phyloP scores from a whole-genome alignment of 106 monocot genomes.

The Platanthera zijinensis region DNA sequence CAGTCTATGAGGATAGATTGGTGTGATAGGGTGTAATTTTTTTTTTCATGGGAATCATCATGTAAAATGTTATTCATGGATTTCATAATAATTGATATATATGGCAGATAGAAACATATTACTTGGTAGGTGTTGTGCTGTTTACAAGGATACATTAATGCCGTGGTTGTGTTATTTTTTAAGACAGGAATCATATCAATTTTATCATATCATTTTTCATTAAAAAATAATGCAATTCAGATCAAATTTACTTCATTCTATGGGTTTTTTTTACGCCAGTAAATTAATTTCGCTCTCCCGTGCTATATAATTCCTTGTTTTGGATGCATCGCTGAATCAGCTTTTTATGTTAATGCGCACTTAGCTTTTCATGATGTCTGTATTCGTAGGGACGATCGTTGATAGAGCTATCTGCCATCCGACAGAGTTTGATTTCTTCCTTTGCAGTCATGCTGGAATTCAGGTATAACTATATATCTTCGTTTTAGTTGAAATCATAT shows the following conservation, averaged over 20 bases:
- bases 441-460: constrained; percentile 87
- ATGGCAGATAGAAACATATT: too few relatives aligned
- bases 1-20: background rate
- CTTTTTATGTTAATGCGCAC: too few relatives aligned
- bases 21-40: constrained; percentile 5
- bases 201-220: background rate
- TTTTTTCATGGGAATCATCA: too few relatives aligned
- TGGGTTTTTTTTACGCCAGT: too few relatives aligned
- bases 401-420: constrained; percentile 77
- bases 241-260: too few relatives aligned
- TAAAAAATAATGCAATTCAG: too few relatives aligned
- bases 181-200: constrained; percentile 16
- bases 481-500: background rate
- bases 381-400: constrained; percentile 59
- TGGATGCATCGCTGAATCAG: too few relatives aligned
- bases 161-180: too few relatives aligned
- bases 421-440: constrained; percentile 72
- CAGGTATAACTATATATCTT: constrained; percentile 33
- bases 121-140: too few relatives aligned
- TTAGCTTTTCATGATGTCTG: background rate
- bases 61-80: background rate
- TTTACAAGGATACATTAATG: too few relatives aligned
- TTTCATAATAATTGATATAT: constrained; percentile 26
- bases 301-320: too few relatives aligned
- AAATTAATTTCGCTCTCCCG: too few relatives aligned